Percentiles rank a stretch among this genome's conserved stretches.
Evolutionary conservation across 345 rosid genomes (phyloP).

Genomic region (Viola odorata): DNA sequence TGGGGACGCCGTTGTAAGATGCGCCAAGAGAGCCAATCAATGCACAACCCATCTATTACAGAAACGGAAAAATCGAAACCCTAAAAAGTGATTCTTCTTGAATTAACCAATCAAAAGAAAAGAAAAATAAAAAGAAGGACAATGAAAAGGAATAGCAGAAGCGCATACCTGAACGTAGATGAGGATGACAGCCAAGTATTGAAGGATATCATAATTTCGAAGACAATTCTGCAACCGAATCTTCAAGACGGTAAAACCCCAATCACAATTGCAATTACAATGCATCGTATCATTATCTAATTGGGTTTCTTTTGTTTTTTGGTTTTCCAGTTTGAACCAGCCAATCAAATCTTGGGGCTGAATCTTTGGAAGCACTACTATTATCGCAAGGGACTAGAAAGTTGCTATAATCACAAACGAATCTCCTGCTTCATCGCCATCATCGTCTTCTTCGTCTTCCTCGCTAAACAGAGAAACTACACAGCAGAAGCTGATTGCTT

Average conservation of each 20-base stretch:
- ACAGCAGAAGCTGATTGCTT: no score
- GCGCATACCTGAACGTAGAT: slow-evolving; percentile 63
- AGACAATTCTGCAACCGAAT: slow-evolving; percentile 49
- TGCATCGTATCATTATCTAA: background rate
- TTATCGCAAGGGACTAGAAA: no score
- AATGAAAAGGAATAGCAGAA: background rate
- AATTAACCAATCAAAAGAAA: slow-evolving; percentile 9
- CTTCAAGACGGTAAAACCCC: slow-evolving; percentile 36
- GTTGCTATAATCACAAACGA: no score
- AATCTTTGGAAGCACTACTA: no score
- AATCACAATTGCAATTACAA: background rate
- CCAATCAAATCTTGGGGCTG: no score
- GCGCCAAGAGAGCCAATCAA: slow-evolving; percentile 86
- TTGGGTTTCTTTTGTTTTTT: no score
- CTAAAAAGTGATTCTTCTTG: no score
- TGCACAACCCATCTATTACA: slow-evolving; percentile 61
- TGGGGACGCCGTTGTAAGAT: slow-evolving; percentile 71
- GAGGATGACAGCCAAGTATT: slow-evolving; percentile 60
- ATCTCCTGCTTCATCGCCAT: no score
- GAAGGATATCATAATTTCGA: slow-evolving; percentile 69
- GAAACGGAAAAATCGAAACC: background rate
- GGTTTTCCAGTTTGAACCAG: no score
- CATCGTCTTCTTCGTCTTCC: no score
- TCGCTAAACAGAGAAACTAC: no score
- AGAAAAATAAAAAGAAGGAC: background rate